Conservation (phyloP, 1,139 yeast species). For the Yamadazyma dendronema region DNA sequence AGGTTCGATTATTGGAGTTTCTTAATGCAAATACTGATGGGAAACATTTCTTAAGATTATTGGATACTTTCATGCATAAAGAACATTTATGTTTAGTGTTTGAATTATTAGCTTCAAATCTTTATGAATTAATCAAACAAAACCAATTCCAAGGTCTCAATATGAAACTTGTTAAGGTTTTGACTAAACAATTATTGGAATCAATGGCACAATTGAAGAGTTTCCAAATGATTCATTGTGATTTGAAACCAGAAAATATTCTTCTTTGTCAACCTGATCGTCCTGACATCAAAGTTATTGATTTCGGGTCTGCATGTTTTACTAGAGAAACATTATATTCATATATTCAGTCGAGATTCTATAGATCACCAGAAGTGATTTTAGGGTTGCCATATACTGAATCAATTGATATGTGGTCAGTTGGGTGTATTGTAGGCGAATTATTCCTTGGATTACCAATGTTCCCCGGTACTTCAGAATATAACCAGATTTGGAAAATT, state of each 20-base stretch:
- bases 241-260: constrained; percentile 93
- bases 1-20: constrained; percentile 81
- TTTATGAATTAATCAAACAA: constrained; percentile 88
- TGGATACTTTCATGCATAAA: constrained; percentile 89
- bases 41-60: constrained; percentile 71
- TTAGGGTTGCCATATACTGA: constrained; percentile 89
- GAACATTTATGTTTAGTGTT: constrained; percentile 92
- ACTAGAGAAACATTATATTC: constrained; percentile 88
- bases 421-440: constrained; percentile 96
- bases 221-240: constrained; percentile 90
- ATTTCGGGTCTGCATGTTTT: constrained; percentile 95
- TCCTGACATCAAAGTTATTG: constrained; percentile 89
- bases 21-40: constrained; percentile 73
- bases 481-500: constrained; percentile 82
- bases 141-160: constrained; percentile 91
- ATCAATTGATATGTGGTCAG: constrained; percentile 97
- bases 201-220: constrained; percentile 78
- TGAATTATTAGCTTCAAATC: constrained; percentile 82
- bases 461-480: constrained; percentile 94
- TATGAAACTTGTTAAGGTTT: constrained; percentile 73
- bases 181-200: constrained; percentile 78
- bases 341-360: constrained; percentile 92
- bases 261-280: constrained; percentile 76
- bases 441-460: constrained; percentile 88
- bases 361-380: constrained; percentile 93